phyloP scores from a whole-genome alignment of 345 rosid genomes.

The Xanthoceras sorbifolium region DNA sequence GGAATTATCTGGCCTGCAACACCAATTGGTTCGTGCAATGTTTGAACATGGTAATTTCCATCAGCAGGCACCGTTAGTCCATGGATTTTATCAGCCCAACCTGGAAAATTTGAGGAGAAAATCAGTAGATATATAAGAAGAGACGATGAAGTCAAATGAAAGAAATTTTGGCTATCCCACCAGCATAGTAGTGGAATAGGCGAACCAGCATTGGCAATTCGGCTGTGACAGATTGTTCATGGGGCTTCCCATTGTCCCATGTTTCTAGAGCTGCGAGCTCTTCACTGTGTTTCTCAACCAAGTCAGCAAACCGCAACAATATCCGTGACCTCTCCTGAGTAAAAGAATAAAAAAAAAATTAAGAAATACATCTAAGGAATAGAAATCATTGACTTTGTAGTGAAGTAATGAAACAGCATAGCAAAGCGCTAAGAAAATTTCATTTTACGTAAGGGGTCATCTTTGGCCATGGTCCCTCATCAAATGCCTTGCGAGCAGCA shows the following conservation, averaged over 20 bases:
- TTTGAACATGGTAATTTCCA: conserved; percentile 62
- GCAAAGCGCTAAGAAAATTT: not conserved
- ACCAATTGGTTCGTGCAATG: conserved; percentile 65
- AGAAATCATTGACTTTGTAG: conserved; percentile 1
- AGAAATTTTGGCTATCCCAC: conserved; percentile 30
- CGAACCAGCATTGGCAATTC: conserved; percentile 80
- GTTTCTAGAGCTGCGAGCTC: conserved; percentile 89
- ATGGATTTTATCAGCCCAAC: conserved; percentile 72
- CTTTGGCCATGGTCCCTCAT: conserved; percentile 80
- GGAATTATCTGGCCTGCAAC: conserved; percentile 73
- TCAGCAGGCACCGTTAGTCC: conserved; percentile 62
- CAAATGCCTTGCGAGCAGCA: conserved; percentile 82
- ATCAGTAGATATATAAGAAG: not conserved
- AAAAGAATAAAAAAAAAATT: conserved; percentile 15
- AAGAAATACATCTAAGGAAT: not conserved
- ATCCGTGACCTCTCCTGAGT: conserved; percentile 80
- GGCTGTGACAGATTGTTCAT: conserved; percentile 55
- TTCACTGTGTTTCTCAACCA: conserved; percentile 82
- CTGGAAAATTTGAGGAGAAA: conserved; percentile 29
- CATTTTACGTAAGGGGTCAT: conserved; percentile 66
- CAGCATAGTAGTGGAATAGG: conserved; percentile 86
- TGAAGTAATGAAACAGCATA: not conserved
- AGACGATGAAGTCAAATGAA: not conserved
- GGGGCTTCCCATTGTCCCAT: conserved; percentile 95
- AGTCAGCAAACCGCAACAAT: conserved; percentile 75